Percentiles rank a stretch among this genome's conserved stretches.
phyloP scores from a whole-genome alignment of 2,329 filamentous ascomycete genomes.

The Teratosphaeriaceae sp. region DNA sequence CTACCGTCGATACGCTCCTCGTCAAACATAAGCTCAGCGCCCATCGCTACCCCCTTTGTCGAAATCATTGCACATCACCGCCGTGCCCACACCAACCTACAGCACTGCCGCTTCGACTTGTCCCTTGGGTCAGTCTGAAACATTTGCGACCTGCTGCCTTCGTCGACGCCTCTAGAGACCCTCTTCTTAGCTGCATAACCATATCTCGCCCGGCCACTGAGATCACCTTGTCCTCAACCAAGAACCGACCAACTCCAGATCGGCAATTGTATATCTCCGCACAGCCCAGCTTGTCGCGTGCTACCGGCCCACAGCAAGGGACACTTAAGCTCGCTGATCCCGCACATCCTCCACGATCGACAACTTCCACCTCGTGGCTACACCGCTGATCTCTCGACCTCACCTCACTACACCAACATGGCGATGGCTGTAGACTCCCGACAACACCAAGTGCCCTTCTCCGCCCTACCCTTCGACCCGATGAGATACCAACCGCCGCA shows the following conservation, averaged over 20 bases:
- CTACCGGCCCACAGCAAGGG: too few species aligned
- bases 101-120: slow-evolving; percentile 9
- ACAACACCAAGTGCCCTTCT: slow-evolving; percentile 64
- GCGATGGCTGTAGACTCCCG: slow-evolving; percentile 93
- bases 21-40: slow-evolving; percentile 1
- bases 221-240: slow-evolving; percentile 12
- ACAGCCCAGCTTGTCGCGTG: too few species aligned
- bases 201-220: slow-evolving; percentile 20
- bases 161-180: slow-evolving; percentile 14
- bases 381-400: slow-evolving; percentile 15
- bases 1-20: not conserved
- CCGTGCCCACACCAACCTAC: slow-evolving; percentile 2
- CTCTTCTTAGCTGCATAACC: slow-evolving; percentile 20
- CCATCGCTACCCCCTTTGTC: slow-evolving; percentile 7
- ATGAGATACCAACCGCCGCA: slow-evolving; percentile 68
- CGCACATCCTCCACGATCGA: slow-evolving; percentile 37
- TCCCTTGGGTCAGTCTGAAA: not conserved
- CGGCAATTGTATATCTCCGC: slow-evolving; percentile 12
- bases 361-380: slow-evolving; percentile 45
- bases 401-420: slow-evolving; percentile 47
- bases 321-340: slow-evolving; percentile 43
- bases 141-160: slow-evolving; percentile 8
- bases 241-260: slow-evolving; percentile 16
- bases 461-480: slow-evolving; percentile 72
- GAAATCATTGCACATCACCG: slow-evolving; percentile 8